Evolutionary conservation across 805 yeast species (phyloP).

Genomic region (Diddensiella caesifluorescens): DNA sequence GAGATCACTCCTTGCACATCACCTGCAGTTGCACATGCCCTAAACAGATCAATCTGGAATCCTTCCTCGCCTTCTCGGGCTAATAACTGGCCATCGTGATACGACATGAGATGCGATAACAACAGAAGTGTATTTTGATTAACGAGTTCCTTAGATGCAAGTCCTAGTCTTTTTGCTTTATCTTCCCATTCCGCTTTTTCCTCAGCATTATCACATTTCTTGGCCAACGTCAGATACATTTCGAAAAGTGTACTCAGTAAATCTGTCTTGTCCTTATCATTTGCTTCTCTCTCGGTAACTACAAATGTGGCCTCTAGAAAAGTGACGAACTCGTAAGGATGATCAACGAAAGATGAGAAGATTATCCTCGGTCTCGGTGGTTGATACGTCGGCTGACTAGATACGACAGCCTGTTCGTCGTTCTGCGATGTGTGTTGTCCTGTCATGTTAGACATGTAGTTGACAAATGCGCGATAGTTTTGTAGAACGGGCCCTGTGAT

Average conservation of each 20-base stretch:
- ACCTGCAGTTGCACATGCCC: slow-evolving; percentile 54
- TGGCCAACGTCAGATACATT: slow-evolving; percentile 62
- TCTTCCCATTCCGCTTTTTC: slow-evolving; percentile 50
- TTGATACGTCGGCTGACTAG: slow-evolving; percentile 57
- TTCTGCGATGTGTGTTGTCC: slow-evolving; percentile 19
- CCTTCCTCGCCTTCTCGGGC: slow-evolving; percentile 34
- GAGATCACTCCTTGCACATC: slow-evolving; percentile 54
- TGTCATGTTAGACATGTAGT: slow-evolving; percentile 38
- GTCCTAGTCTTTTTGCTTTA: slow-evolving; percentile 55
- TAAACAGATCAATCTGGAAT: slow-evolving; percentile 57
- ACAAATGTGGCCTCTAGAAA: slow-evolving; percentile 87
- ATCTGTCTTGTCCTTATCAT: slow-evolving; percentile 61
- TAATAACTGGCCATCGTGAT: slow-evolving; percentile 27
- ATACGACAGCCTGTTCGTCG: background rate
- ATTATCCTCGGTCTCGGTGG: slow-evolving; percentile 89
- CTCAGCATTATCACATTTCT: slow-evolving; percentile 34
- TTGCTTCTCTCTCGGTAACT: slow-evolving; percentile 68
- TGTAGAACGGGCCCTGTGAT: slow-evolving; percentile 37
- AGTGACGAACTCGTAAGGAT: slow-evolving; percentile 82
- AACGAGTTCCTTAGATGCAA: slow-evolving; percentile 43
- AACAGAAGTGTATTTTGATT: slow-evolving; percentile 53
- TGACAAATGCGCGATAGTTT: slow-evolving; percentile 54
- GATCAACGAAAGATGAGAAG: slow-evolving; percentile 79
- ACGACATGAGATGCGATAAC: slow-evolving; percentile 47
- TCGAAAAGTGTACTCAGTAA: slow-evolving; percentile 76